Percentiles rank a stretch among this genome's conserved stretches.
These are phyloP conservation scores for Paecilomyces sp. DNA, from an alignment of 2,329 filamentous ascomycete species.

Conservation along the genomic window DNA sequence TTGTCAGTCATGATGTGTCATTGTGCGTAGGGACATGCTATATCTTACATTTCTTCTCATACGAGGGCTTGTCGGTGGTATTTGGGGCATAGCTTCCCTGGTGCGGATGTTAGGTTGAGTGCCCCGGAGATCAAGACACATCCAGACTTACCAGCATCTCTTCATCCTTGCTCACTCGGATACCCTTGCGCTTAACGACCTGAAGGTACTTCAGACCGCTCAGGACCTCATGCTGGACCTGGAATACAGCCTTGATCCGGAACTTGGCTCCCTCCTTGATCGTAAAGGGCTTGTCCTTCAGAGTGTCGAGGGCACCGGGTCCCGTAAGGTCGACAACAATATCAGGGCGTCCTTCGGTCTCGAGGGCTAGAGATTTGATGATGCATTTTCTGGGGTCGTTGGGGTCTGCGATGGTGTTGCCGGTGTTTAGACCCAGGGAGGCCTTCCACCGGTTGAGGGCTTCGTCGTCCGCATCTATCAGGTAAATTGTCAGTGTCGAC, in stretches of 20 bases:
- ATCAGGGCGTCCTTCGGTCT: slow-evolving; percentile 72
- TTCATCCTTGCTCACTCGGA: slow-evolving; percentile 84
- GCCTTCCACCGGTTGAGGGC: slow-evolving; percentile 96
- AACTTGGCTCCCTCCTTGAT: slow-evolving; percentile 96
- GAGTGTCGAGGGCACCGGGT: slow-evolving; percentile 63
- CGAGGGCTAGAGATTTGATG: slow-evolving; percentile 83
- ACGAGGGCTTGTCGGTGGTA: slow-evolving; percentile 76
- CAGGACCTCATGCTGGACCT: slow-evolving; percentile 94
- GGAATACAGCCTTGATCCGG: slow-evolving; percentile 89
- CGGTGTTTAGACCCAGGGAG: slow-evolving; percentile 75
- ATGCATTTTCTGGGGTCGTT: slow-evolving; percentile 86
- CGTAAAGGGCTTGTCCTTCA: slow-evolving; percentile 90
- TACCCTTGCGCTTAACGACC: slow-evolving; percentile 80
- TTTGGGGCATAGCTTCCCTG: slow-evolving; percentile 90
- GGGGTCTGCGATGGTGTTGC: slow-evolving; percentile 64
- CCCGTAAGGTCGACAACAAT: slow-evolving; percentile 82
- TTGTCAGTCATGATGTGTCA: not conserved
- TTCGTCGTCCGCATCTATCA: slow-evolving; percentile 67
- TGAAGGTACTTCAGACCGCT: slow-evolving; percentile 95
- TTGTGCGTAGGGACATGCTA: not conserved
- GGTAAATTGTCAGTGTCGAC: slow-evolving; percentile 13
- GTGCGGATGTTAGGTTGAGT: not conserved
- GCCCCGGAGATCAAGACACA: not conserved
- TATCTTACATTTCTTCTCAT: slow-evolving; percentile 82
- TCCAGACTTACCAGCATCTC: slow-evolving; percentile 81